A percentile compares a stretch with the other conserved stretches of the same genome.
These are phyloP conservation scores for Brasenia schreberi DNA, from an alignment of 164 flowering plant genomes.

Conservation along the genomic window DNA sequence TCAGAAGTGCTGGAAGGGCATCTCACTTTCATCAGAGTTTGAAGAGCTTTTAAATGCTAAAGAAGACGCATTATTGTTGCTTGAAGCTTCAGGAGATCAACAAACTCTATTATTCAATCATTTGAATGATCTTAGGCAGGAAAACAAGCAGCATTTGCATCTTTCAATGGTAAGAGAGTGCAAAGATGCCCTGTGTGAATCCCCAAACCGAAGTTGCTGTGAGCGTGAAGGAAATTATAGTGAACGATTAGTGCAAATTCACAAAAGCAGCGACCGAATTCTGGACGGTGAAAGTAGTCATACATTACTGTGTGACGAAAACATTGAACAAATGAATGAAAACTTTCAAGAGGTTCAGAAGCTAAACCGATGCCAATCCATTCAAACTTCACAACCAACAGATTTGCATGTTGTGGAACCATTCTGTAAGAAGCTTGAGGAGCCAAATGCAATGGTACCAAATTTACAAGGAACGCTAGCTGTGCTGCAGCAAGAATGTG, in stretches of 20 bases:
- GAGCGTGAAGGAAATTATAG: background rate
- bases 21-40: background rate
- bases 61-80: conserved; percentile 27
- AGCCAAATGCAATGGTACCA: conserved; percentile 46
- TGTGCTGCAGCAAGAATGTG: conserved; percentile 31
- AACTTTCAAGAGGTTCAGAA: conserved; percentile 41
- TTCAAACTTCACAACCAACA: conserved; percentile 24
- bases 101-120: conserved; percentile 26
- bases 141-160: conserved; percentile 18
- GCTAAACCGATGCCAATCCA: conserved; percentile 26
- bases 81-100: conserved; percentile 34
- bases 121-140: conserved; percentile 24
- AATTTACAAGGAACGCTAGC: conserved; percentile 62
- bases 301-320: conserved; percentile 15
- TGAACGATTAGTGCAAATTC: background rate
- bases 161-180: background rate
- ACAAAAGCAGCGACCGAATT: background rate
- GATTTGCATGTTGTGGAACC: conserved; percentile 28
- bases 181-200: background rate
- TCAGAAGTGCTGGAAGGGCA: background rate
- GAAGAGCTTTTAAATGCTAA: background rate
- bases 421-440: conserved; percentile 49
- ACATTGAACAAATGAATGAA: conserved; percentile 24
- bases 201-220: background rate
- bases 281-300: conserved; percentile 5